A percentile compares a stretch with the other conserved stretches of the same genome.
phyloP scores from a whole-genome alignment of 1,284 basidiomycete species.

The Papiliotrema nemorosa region DNA sequence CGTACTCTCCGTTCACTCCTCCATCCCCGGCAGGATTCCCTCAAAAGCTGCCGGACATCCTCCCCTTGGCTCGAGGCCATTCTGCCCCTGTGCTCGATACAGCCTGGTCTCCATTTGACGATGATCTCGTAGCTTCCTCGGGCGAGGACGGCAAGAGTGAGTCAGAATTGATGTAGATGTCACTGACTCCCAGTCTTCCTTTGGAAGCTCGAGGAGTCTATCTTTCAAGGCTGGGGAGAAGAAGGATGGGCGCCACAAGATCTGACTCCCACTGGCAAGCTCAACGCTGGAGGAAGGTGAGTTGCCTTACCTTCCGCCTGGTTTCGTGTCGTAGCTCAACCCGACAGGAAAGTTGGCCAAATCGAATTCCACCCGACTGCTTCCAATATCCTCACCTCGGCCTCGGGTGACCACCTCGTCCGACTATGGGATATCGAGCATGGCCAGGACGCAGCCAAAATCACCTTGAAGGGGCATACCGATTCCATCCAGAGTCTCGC shows the following conservation, averaged over 20 bases:
- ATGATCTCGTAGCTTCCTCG: conserved; percentile 80
- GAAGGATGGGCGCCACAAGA: conserved; percentile 80
- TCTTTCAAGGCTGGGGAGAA: conserved; percentile 79
- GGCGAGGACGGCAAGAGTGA: conserved; percentile 83
- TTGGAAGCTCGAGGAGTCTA: conserved; percentile 70
- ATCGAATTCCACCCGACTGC: conserved; percentile 94
- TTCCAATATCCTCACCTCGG: conserved; percentile 76
- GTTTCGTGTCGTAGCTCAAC: background rate
- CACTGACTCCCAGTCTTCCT: conserved; percentile 58
- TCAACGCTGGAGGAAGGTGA: conserved; percentile 51
- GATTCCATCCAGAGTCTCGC: conserved; percentile 85
- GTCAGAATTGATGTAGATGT: background rate
- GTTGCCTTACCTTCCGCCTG: conserved; percentile 8
- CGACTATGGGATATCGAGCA: conserved; percentile 86
- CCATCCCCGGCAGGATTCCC: conserved; percentile 57
- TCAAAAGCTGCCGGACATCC: conserved; percentile 82
- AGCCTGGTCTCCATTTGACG: conserved; percentile 93
- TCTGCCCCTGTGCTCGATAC: conserved; percentile 73
- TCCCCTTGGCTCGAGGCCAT: conserved; percentile 83
- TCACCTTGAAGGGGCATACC: conserved; percentile 68
- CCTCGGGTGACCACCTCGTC: conserved; percentile 82
- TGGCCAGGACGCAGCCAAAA: conserved; percentile 59
- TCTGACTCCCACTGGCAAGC: conserved; percentile 64
- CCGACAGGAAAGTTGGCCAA: conserved; percentile 83
- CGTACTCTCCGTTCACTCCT: conserved; percentile 66